These are phyloP conservation scores for Parathielavia appendiculata DNA, from an alignment of 495 filamentous ascomycete species.

Conservation along the genomic window DNA sequence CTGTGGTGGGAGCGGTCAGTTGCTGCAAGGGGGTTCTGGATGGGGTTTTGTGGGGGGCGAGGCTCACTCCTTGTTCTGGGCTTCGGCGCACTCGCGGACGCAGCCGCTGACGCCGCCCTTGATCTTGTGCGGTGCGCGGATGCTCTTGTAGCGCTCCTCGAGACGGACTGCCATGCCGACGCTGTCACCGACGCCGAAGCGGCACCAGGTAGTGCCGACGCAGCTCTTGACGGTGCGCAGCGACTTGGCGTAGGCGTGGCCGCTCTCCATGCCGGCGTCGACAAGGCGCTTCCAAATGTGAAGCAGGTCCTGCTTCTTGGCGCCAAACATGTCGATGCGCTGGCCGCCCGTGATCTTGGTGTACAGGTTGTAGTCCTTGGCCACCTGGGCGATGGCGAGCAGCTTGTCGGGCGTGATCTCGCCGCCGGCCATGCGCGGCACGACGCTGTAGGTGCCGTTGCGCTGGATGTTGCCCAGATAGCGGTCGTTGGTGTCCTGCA, in stretches of 20 bases:
- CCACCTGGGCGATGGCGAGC: slow-evolving; percentile 81
- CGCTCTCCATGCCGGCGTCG: slow-evolving; percentile 89
- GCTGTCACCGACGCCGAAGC: slow-evolving; percentile 89
- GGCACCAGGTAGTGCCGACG: slow-evolving; percentile 92
- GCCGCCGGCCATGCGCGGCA: slow-evolving; percentile 79
- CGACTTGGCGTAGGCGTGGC: slow-evolving; percentile 91
- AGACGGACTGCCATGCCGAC: slow-evolving; percentile 94
- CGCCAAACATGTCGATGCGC: slow-evolving; percentile 93
- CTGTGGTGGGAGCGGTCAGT: slow-evolving; percentile 32
- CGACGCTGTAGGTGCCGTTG: slow-evolving; percentile 88
- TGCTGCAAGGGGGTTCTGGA: slow-evolving; percentile 9
- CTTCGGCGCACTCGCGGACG: slow-evolving; percentile 90
- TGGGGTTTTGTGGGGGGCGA: background rate
- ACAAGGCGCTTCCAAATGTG: slow-evolving; percentile 85
- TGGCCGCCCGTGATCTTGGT: slow-evolving; percentile 95
- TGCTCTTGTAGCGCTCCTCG: slow-evolving; percentile 92
- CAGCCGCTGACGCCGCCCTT: slow-evolving; percentile 92
- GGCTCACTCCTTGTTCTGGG: slow-evolving; percentile 86
- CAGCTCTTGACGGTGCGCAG: slow-evolving; percentile 91
- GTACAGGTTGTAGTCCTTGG: slow-evolving; percentile 84
- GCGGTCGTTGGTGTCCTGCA: slow-evolving; percentile 92
- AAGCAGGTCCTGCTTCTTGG: slow-evolving; percentile 83
- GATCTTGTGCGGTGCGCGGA: slow-evolving; percentile 87
- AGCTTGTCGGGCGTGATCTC: slow-evolving; percentile 92
- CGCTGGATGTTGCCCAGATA: slow-evolving; percentile 94